Evolutionary conservation across 2,329 filamentous ascomycete species (phyloP), one percentile per base, ranked within the genome.

Genomic region (Trichoderma simmonsii): DNA sequence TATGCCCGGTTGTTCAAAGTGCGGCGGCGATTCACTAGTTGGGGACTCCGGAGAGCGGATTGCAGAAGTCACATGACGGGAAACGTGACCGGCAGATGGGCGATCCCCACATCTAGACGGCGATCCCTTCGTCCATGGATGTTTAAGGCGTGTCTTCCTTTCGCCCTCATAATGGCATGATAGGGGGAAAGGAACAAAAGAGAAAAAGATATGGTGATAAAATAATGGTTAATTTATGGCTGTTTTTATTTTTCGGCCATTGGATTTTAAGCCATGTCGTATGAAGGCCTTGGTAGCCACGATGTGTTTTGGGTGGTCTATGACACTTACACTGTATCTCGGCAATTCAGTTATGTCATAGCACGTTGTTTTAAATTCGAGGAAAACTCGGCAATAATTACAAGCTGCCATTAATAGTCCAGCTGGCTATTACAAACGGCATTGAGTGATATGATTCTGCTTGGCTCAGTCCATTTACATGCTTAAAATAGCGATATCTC

Each of bases 31-130:
- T 69, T 69, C 48, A 69, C 54, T 54, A 24, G 34, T 67, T 63
- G 59, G 15, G 59, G 7, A 65, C 28, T 72, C 71, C 66, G 71
- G 66, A 54, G 48, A 65, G 71, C 71, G 71, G 71, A 63, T 62
- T 59, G 48, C 36, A 14, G 7, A 56, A 26, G 51, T 72, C 71
- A 72, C 71, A 54, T 72, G 71, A 59, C 8, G 2, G 1, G 12
- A 18, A 48, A 43, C 59, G 70, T 72, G 70, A 62, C 54, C 1
- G 30, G 8, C 14, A 30, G 30, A 30, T 57, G 12, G 21, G n/a
- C 14, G 21, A 2, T 32, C 69, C 69, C 69, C 69, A 71, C 69
- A 43, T n/a, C 3, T 43, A n/a, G 15, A 65, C 56, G 39, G 51
- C 28, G 7, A 48, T 71, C 60, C 54, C 39, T 69, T 61, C 28